Percentiles rank a stretch among this genome's conserved stretches.
Evolutionary conservation across 1,284 basidiomycete species (phyloP).

Genomic region (Ustilago shanxiensis): DNA sequence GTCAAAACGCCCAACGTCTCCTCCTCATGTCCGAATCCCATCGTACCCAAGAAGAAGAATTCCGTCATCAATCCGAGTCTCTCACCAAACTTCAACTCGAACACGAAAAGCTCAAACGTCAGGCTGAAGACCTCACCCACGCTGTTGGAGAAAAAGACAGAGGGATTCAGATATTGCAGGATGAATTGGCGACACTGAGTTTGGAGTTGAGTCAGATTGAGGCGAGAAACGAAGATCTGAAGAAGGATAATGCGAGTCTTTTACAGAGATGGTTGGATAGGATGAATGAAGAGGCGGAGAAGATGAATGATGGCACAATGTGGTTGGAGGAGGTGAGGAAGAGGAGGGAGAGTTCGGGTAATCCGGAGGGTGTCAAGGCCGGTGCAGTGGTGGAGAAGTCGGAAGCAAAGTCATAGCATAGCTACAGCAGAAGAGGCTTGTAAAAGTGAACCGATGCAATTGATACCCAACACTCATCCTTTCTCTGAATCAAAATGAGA

Average conservation of each 20-base stretch:
- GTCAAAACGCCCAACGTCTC: conserved; percentile 91
- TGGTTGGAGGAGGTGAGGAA: conserved; percentile 55
- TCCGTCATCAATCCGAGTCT: conserved; percentile 81
- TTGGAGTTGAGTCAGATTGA: conserved; percentile 87
- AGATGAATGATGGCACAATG: conserved; percentile 82
- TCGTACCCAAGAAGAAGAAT: conserved; percentile 87
- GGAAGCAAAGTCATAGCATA: neutral
- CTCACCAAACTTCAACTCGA: conserved; percentile 81
- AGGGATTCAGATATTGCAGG: conserved; percentile 90
- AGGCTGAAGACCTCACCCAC: conserved; percentile 75
- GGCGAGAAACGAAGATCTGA: conserved; percentile 84
- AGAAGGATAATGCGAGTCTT: conserved; percentile 91
- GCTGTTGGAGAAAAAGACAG: conserved; percentile 83
- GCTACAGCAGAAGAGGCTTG: too few species aligned
- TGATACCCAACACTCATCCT: neutral
- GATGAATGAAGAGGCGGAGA: conserved; percentile 90
- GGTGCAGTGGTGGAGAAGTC: neutral
- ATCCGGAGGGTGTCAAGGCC: neutral
- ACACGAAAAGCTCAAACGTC: conserved; percentile 74
- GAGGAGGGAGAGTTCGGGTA: conserved; percentile 28
- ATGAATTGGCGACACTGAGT: conserved; percentile 73
- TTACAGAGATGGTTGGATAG: conserved; percentile 76
- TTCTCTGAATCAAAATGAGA: too few species aligned
- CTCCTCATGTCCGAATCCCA: conserved; percentile 93
- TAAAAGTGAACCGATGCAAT: too few species aligned